These are phyloP conservation scores for Leptomonas seymouri DNA, from an alignment of 208 protist species.

Conservation along the genomic window DNA sequence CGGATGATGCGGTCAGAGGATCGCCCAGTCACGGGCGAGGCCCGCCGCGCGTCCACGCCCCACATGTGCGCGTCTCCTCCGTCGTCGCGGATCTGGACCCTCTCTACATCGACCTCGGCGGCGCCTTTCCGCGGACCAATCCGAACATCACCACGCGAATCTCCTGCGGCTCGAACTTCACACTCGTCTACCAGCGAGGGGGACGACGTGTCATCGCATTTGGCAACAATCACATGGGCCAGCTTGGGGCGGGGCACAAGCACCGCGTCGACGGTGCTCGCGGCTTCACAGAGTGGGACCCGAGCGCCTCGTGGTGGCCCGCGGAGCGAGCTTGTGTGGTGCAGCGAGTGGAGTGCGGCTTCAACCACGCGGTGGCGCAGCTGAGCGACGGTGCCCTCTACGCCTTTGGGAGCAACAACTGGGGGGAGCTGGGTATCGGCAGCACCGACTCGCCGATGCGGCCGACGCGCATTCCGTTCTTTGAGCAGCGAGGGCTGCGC, in stretches of 20 bases:
- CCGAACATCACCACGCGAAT: conserved; percentile 20
- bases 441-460: conserved; percentile 60
- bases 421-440: conserved; percentile 75
- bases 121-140: conserved; percentile 27
- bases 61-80: conserved; percentile 1
- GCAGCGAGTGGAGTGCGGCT: conserved; percentile 47
- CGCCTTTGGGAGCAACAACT: conserved; percentile 76
- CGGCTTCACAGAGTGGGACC: conserved; percentile 69
- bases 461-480: conserved; percentile 54
- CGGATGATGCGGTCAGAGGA: conserved; percentile 7
- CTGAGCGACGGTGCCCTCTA: conserved; percentile 54
- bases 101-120: conserved; percentile 57
- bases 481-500: conserved; percentile 38
- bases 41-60: conserved; percentile 5
- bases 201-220: conserved; percentile 58
- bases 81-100: conserved; percentile 31
- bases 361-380: conserved; percentile 57
- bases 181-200: conserved; percentile 53
- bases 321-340: conserved; percentile 23
- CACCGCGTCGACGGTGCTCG: conserved; percentile 30
- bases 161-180: conserved; percentile 72
- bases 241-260: conserved; percentile 75
- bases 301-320: conserved; percentile 54
- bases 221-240: conserved; percentile 78
- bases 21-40: neutral